These are phyloP conservation scores for Helicostylum pulchrum DNA, from an alignment of 192 early-diverging fungal genomes.

Conservation along the genomic window DNA sequence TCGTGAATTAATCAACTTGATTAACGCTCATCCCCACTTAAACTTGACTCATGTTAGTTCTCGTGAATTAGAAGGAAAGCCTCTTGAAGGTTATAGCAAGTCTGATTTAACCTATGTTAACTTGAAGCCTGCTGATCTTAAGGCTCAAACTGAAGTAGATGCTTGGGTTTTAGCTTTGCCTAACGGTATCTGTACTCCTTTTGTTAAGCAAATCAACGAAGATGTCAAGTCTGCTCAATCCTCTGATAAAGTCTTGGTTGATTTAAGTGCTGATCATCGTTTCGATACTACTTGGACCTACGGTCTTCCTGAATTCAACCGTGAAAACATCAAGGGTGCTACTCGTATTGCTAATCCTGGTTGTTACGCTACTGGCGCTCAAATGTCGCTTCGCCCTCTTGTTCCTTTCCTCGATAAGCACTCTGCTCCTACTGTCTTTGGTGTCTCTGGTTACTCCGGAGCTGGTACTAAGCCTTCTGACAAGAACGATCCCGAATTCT, in stretches of 20 bases:
- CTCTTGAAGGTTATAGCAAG: conserved; percentile 75
- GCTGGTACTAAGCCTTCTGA: conserved; percentile 96
- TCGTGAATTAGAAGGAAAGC: conserved; percentile 89
- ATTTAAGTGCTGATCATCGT: conserved; percentile 92
- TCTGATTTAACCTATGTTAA: conserved; percentile 71
- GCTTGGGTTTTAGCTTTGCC: conserved; percentile 97
- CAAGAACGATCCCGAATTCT: conserved; percentile 88
- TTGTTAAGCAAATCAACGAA: conserved; percentile 74
- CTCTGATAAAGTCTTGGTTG: conserved; percentile 70
- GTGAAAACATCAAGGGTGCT: conserved; percentile 57
- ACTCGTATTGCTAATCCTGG: conserved; percentile 92
- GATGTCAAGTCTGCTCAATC: conserved; percentile 48
- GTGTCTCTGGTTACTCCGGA: conserved; percentile 97
- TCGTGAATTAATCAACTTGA: conserved; percentile 87
- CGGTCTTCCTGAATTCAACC: conserved; percentile 83
- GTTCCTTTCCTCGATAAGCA: conserved; percentile 56
- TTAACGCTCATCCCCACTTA: conserved; percentile 82
- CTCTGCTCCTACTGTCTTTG: conserved; percentile 78
- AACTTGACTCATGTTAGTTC: conserved; percentile 90
- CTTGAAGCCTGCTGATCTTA: conserved; percentile 64
- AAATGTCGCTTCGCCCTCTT: conserved; percentile 85
- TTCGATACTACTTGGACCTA: conserved; percentile 88
- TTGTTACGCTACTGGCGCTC: conserved; percentile 97
- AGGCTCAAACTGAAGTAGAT: conserved; percentile 66
- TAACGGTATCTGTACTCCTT: conserved; percentile 91